Percentiles rank a stretch among this genome's conserved stretches.
Evolutionary conservation across 73 alveolate genomes (phyloP).

Genomic region (Paramecium pentaurelia): DNA sequence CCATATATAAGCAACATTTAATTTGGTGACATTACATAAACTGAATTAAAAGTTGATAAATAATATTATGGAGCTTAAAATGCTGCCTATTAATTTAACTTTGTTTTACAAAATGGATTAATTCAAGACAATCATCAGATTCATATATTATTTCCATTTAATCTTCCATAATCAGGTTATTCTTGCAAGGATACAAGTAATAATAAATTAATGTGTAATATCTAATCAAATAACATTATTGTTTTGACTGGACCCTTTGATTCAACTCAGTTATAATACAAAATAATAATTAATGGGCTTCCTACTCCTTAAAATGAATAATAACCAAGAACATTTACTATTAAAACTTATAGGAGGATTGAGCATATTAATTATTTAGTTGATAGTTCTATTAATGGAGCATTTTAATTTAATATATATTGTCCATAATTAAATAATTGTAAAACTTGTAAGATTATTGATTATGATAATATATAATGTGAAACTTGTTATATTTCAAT

Average conservation of each 20-base stretch:
- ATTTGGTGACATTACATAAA: not conserved
- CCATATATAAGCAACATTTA: not conserved
- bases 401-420: not conserved
- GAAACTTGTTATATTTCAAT: not conserved
- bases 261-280: not conserved
- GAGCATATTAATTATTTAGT: not conserved
- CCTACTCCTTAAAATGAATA: not conserved
- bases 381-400: not conserved
- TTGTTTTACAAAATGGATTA: not conserved
- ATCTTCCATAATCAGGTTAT: not conserved
- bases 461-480: not conserved
- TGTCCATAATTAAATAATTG: slow-evolving; percentile 38
- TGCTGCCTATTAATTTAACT: not conserved
- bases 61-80: not conserved
- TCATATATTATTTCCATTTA: not conserved
- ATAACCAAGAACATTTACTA: not conserved
- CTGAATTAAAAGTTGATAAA: not conserved
- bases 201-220: not conserved
- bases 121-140: not conserved
- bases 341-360: not conserved
- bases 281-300: not conserved
- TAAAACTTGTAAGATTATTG: not conserved
- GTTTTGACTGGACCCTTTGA: not conserved
- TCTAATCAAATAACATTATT: not conserved
- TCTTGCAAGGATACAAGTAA: not conserved